Base-by-base conservation (phyloP, 805 yeast genomes). In the Hermanozyma aechmeae region DNA sequence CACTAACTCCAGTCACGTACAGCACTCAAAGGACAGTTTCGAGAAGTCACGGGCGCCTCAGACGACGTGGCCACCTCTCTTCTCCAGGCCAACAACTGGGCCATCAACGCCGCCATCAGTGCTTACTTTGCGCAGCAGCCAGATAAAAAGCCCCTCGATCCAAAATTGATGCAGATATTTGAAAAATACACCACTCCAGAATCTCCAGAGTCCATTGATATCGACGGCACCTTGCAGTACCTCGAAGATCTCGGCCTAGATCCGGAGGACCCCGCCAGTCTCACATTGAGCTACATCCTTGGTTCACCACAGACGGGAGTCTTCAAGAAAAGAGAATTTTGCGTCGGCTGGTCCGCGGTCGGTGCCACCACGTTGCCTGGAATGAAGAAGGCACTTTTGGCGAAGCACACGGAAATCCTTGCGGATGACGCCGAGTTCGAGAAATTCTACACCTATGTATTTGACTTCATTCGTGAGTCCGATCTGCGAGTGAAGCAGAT, bases 221-320 rank as follows among this genome's bases (percentile, higher is more conserved):
- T 82, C 7, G 92, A 84, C 33, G 96, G 95, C 0, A 79, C 96
- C 0, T 50, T 87, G 7, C 40, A 47, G 23, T 83, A 77, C 42
- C 57, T 89, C 14, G 64, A 62, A 11, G 95, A 79, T 42, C 54
- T 89, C 26, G 76, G 71, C 0, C 62, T 79, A 22, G 73, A 73
- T 10, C 79, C 86, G 1, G 97, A 89, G 40, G 86, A 87, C 46
- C 62, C 73, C 6, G 68, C 62, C 5, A 78, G 84, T 3, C 59
- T 89, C 25, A 74, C 81, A 1, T 50, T 89, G 8, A 84, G 92
- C 0, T 76, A 73, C 43, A 65, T 79, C 28, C 57, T 89, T 27
- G 69, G 73, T 23, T 69, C 84, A 1, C 81, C 85, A 1, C 56
- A 68, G 3, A 70, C 74, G 39, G 95, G 94, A 2, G 62, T 63